Evolutionary conservation across 768 basidiomycete genomes (phyloP).

Genomic region (Terana coerulea): DNA sequence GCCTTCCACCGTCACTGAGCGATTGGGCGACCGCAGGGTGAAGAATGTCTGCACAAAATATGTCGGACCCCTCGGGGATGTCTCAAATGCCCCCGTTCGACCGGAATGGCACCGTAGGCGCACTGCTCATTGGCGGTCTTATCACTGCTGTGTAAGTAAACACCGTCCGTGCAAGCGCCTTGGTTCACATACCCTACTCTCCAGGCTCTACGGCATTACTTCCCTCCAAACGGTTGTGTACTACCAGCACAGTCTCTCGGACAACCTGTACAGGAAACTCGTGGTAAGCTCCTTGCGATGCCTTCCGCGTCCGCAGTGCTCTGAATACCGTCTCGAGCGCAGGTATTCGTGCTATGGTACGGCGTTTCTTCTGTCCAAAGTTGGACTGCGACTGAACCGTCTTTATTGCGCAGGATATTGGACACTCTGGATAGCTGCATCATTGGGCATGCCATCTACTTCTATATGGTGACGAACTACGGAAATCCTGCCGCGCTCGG

Average conservation of each 20-base stretch:
- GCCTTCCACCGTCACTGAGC: no score
- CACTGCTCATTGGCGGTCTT: conserved; percentile 50
- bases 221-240: conserved; percentile 15
- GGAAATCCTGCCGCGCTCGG: conserved; percentile 41
- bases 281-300: conserved; percentile 6
- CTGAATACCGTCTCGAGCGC: no score
- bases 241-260: conserved; percentile 1
- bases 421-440: conserved; percentile 54
- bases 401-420: conserved; percentile 35
- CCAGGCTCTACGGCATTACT: conserved; percentile 8
- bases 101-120: conserved; percentile 32
- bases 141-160: conserved; percentile 46
- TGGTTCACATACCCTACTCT: neutral
- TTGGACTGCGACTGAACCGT: no score
- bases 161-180: neutral
- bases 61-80: neutral
- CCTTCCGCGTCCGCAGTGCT: no score
- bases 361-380: no score
- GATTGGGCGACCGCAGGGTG: no score
- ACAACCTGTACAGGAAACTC: conserved; percentile 2
- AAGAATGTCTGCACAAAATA: neutral
- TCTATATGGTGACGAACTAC: conserved; percentile 55
- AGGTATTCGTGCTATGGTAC: no score
- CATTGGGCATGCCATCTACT: conserved; percentile 52
- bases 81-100: neutral